Evolutionary conservation across 2,329 filamentous ascomycete species (phyloP), one percentile per base, ranked within the genome.

Genomic region (Dothideomycetes sp.): DNA sequence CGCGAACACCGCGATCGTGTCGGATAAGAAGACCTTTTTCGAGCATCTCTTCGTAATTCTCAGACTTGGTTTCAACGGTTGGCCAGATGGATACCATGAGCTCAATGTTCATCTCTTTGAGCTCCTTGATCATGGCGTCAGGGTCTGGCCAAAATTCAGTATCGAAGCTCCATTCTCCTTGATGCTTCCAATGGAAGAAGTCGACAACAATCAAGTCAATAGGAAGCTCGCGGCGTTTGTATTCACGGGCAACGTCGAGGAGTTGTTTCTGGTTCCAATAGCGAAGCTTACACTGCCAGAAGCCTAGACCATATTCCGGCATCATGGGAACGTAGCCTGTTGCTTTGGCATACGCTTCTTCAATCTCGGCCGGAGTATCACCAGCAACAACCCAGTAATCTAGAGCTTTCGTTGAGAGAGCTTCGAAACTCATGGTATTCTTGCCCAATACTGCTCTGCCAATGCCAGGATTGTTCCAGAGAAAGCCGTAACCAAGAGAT

Each of bases 51-150:
- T 64, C 48, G 49, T 71, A 81, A 52, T 79, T 79, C 31, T 76
- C 71, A 0, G 70, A 75, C 2, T 55, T 51, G 10, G 63, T 66
- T 38, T 81, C 75, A 1, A 82, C 76, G 0, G 76, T 81, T 0
- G 78, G 78, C 78, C 79, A 82, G 47, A 82, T 71, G 0, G 75
- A 80, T 0, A 82, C 74, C 76, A 82, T 81, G 3, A 81, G 64
- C 49, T 82, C 76, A 34, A 81, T 70, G 0, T 66, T 64, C 43
- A 82, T 55, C 0, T 67, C 62, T 31, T 72, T 64, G 1, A 81
- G 64, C 52, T 81, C 77, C 30, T 63, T 60, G 16, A 81, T 63
- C 78, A 82, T 82, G 3, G 72, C 72, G 34, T 74, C 74, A 62
- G 75, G 76, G 50, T 82, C 73, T 0, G 78, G 78, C 75, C 75